Conservation (phyloP, 1,284 basidiomycete genomes). For the Trametes sp. region DNA sequence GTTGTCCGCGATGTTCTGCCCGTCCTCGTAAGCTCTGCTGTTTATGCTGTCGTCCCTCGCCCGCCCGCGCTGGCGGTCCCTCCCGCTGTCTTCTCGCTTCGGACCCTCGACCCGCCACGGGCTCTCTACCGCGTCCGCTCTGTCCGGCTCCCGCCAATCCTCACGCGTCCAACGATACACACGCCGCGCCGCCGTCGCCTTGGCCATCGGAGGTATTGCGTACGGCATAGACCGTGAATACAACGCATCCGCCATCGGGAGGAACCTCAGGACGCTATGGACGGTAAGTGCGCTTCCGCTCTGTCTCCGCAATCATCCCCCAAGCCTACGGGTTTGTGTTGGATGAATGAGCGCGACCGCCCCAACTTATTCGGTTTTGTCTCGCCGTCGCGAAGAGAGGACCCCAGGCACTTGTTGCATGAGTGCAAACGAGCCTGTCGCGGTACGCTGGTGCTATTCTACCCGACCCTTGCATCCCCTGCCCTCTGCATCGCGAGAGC, state of each 20-base stretch:
- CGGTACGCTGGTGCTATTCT: background rate
- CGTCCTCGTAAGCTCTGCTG: too few species aligned
- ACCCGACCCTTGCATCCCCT: background rate
- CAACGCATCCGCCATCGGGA: slow-evolving; percentile 71
- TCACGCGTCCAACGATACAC: slow-evolving; percentile 26
- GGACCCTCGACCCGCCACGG: background rate
- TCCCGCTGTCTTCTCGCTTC: background rate
- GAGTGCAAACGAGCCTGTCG: too few species aligned
- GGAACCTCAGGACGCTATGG: slow-evolving; percentile 73
- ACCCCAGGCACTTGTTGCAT: too few species aligned
- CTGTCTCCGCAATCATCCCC: too few species aligned
- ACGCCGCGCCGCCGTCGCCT: slow-evolving; percentile 42
- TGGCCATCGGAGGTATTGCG: slow-evolving; percentile 50
- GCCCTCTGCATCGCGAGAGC: too few species aligned
- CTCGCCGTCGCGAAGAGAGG: too few species aligned
- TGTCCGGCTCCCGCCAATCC: background rate
- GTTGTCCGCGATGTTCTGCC: too few species aligned
- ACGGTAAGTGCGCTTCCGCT: too few species aligned
- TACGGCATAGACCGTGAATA: slow-evolving; percentile 64
- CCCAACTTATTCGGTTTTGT: too few species aligned
- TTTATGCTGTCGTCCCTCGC: background rate
- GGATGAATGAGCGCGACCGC: too few species aligned
- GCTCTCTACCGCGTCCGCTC: background rate
- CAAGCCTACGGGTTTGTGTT: too few species aligned
- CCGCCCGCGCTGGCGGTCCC: background rate